Percentiles rank a stretch among this genome's conserved stretches.
Evolutionary conservation across 1,139 yeast species (phyloP).

Genomic region (Hyphopichia pseudoburtonii): DNA sequence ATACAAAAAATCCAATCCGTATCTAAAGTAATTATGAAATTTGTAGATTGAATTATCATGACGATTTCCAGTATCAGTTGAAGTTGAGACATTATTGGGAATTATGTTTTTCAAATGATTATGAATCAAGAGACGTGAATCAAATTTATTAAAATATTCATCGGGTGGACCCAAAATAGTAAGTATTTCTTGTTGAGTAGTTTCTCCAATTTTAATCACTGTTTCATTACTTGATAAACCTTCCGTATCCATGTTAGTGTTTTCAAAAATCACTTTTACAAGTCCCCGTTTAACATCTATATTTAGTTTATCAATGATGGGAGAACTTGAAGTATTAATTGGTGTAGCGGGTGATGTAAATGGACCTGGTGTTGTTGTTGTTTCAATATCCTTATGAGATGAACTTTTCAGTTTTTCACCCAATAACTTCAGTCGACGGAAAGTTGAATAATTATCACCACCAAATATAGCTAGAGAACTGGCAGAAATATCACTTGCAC

Average conservation of each 20-base stretch:
- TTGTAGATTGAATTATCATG: conserved; percentile 26
- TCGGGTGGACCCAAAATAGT: conserved; percentile 57
- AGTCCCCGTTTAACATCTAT: conserved; percentile 14
- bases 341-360: too few relatives aligned
- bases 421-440: conserved; percentile 8
- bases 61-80: conserved; percentile 7
- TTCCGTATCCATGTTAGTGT: conserved; percentile 9
- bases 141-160: conserved; percentile 50
- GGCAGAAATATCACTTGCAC: conserved; percentile 33
- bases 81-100: not conserved
- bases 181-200: conserved; percentile 52
- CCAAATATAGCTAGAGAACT: conserved; percentile 35
- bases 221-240: conserved; percentile 4
- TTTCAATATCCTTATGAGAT: not conserved
- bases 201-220: conserved; percentile 31
- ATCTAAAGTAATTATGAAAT: conserved; percentile 56
- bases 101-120: conserved; percentile 20
- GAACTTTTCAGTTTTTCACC: not conserved
- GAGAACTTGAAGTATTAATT: not conserved
- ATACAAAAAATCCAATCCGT: conserved; percentile 56
- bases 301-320: conserved; percentile 7
- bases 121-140: conserved; percentile 44
- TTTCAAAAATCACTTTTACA: conserved; percentile 9
- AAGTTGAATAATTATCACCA: conserved; percentile 31
- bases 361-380: too few relatives aligned